Base-by-base conservation (phyloP, 768 basidiomycete species). In the Termitomyces eurrhizus region DNA sequence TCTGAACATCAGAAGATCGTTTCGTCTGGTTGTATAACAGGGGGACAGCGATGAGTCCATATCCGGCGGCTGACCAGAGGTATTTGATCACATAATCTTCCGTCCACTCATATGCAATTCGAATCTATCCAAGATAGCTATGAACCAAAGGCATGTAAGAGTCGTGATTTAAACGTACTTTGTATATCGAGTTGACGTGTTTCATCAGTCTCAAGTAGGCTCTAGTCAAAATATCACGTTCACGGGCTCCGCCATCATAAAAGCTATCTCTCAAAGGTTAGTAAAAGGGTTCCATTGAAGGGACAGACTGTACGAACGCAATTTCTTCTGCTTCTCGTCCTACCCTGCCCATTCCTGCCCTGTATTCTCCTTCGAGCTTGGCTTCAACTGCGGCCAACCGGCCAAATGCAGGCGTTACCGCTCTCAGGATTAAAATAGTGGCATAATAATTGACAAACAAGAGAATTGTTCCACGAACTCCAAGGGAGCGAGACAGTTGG, bases 41-140 rank as follows among this genome's bases (percentile, higher is more conserved):
- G 0, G 95, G 96, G 1, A 98, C 88, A 8, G 94, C 92, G 68
- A 98, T 98, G 24, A 98, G 80, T 4, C 81, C 83, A 72, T 98
- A 98, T 0, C 96, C 96, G 4, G 87, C 88, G 1, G 95, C 95
- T 12, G 91, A 93, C 95, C 94, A 97, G 9, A 92, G 76, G 71
- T 97, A 98, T 72, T 97, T 97, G 79, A 97, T 94, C 21, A 97
- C 90, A 65, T 93, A 95, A 75, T 97, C 95, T 69, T 97, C 95
- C 0, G 92, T 97, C 95, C 92, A 97, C 75, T 87, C 92, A 68
- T 93, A 95, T 2, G 89, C 89, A 51, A 95, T 92, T 16, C 93
- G 88, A 56, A 93, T 92, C 90, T 92, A 62, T 13, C 33, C 33
- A 33, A 41, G 5, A 48, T 16, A 6, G 39, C 32, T 39, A 32